phyloP scores from a whole-genome alignment of 2,329 filamentous ascomycete species.

The Aspergillus thermomutatus region DNA sequence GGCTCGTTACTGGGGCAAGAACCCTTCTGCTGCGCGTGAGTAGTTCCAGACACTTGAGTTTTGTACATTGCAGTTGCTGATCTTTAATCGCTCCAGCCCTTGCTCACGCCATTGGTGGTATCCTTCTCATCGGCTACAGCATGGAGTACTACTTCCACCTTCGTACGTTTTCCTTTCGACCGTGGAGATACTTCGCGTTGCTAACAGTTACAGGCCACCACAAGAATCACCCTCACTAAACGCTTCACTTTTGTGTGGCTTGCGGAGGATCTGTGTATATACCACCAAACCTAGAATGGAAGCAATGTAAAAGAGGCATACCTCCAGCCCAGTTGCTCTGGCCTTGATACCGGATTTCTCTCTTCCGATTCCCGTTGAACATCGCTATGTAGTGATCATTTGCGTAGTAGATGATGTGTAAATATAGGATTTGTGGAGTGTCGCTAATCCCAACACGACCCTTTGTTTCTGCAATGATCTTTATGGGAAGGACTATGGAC shows the following conservation, averaged over 20 bases:
- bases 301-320: slow-evolving; percentile 25
- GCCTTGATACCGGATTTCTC: slow-evolving; percentile 8
- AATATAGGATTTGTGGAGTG: neutral
- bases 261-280: slow-evolving; percentile 39
- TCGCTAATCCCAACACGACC: neutral
- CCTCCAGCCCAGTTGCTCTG: neutral
- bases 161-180: slow-evolving; percentile 60
- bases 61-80: neutral
- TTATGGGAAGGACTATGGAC: neutral
- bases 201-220: slow-evolving; percentile 71
- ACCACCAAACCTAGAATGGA: slow-evolving; percentile 33
- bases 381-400: neutral
- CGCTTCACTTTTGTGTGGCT: slow-evolving; percentile 16
- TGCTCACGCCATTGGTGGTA: slow-evolving; percentile 74
- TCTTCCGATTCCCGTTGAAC: slow-evolving; percentile 21
- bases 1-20: slow-evolving; percentile 87
- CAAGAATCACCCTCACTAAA: slow-evolving; percentile 99
- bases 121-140: slow-evolving; percentile 82
- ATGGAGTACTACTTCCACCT: slow-evolving; percentile 99
- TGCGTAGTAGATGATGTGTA: neutral
- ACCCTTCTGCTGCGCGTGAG: slow-evolving; percentile 83
- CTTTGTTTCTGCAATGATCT: neutral
- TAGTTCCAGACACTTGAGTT: slow-evolving; percentile 23
- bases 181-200: neutral
- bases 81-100: slow-evolving; percentile 60